These are phyloP conservation scores for Fusarium mundagurra DNA, from an alignment of 2,329 filamentous ascomycete species.

Conservation along the genomic window DNA sequence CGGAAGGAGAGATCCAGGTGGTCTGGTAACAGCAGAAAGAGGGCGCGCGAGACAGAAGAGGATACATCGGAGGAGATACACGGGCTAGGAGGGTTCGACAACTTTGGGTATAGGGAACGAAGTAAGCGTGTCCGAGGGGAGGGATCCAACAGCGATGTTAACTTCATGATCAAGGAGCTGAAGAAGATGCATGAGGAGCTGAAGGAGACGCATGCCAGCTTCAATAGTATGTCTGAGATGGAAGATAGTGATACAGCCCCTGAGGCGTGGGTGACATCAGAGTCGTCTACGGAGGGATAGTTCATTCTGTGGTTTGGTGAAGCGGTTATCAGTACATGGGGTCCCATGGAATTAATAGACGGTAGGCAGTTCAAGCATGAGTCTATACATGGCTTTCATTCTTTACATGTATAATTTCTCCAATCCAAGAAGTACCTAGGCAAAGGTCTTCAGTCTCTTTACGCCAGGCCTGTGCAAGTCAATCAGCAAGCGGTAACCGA, in stretches of 20 bases:
- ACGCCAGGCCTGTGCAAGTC: neutral
- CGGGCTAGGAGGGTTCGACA: neutral
- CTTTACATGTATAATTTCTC: neutral
- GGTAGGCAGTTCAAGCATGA: neutral
- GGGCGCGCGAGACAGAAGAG: neutral
- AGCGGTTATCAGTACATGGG: neutral
- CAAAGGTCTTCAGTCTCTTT: neutral
- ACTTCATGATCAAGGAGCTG: neutral
- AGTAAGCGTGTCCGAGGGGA: neutral
- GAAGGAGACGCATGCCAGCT: too few species aligned
- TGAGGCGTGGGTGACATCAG: too few species aligned
- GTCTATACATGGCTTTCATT: neutral
- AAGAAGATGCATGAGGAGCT: too few species aligned
- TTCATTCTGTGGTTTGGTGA: neutral
- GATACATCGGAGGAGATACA: neutral
- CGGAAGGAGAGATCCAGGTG: neutral
- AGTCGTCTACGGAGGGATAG: neutral
- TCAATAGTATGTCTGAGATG: too few species aligned
- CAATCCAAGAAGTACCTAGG: neutral
- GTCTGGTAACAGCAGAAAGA: neutral
- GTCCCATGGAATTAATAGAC: rapidly evolving
- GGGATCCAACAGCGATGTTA: neutral
- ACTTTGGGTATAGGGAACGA: neutral
- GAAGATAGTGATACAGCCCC: too few species aligned
- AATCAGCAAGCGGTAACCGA: neutral